These are phyloP conservation scores for Brassica cretica DNA, from an alignment of 345 rosid species.

Conservation along the genomic window DNA sequence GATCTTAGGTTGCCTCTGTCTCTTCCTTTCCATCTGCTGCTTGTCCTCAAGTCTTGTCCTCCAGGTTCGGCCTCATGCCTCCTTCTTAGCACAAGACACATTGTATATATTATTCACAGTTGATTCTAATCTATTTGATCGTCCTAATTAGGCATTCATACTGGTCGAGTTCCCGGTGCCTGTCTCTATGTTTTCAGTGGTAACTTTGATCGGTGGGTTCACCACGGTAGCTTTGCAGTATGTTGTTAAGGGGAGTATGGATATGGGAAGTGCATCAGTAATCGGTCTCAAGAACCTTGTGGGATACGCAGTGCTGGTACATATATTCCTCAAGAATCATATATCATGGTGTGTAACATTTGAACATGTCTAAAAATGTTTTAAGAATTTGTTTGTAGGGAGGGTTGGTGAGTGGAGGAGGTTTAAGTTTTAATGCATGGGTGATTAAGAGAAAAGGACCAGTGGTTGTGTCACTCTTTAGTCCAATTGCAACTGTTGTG, in stretches of 20 bases:
- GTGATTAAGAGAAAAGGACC: constrained; percentile 87
- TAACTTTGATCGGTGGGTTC: constrained; percentile 66
- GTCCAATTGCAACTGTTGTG: constrained; percentile 71
- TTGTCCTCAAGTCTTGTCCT: constrained; percentile 65
- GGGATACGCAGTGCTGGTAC: constrained; percentile 63
- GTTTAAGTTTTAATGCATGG: constrained; percentile 85
- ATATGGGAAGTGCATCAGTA: constrained; percentile 48
- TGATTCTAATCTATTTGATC: constrained; percentile 4
- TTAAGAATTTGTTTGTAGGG: constrained; percentile 41
- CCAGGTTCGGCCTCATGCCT: constrained; percentile 50
- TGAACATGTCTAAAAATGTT: constrained; percentile 6
- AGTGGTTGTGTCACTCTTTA: constrained; percentile 78
- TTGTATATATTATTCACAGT: not conserved
- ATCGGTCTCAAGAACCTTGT: constrained; percentile 43
- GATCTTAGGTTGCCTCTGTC: constrained; percentile 72
- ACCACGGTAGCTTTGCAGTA: constrained; percentile 52
- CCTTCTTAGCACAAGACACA: not conserved
- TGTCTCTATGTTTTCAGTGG: constrained; percentile 64
- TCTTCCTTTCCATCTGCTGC: constrained; percentile 59
- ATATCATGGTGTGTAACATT: not conserved
- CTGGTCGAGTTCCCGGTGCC: constrained; percentile 74
- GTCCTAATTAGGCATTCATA: constrained; percentile 55
- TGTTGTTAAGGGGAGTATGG: constrained; percentile 45
- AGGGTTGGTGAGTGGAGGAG: constrained; percentile 64
- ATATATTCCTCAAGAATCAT: not conserved